Evolutionary conservation across 2,329 filamentous ascomycete genomes (phyloP), one percentile per base, ranked within the genome.

Genomic region (Epichloe baconii): DNA sequence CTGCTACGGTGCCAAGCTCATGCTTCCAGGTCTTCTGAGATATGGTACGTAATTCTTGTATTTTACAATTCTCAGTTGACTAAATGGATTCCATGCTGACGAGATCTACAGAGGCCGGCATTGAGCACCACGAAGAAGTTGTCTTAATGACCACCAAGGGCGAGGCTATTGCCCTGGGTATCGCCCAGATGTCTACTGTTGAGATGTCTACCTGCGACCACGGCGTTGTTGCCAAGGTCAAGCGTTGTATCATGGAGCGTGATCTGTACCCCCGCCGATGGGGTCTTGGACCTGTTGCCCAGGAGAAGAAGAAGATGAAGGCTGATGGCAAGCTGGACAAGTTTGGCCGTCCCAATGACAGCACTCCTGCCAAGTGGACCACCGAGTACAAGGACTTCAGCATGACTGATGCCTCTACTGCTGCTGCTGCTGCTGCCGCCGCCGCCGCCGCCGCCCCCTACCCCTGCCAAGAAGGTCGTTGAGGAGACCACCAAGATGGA

Each of bases 291-390:
- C 91, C 93, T 49, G 84, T 91, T 54, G 93, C 93, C 47, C 73
- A 85, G 47, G 89, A 97, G 79, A 98, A 98, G 83, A 98, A 98
- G 86, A 96, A 97, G 82, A 83, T 98, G 77, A 97, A 97, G 82
- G 88, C 90, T 49, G 86, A 88, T 60, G 93, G 93, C 70, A 95
- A 96, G 74, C 85, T 98, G 54, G 93, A 98, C 77, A 98, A 98
- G 83, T 97, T 82, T 62, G 93, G 93, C 59, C 85, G 90, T 53
- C 71, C 86, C 61, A 98, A 97, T 70, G 91, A 96, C 68, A 82
- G 83, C 57, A 98, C 93, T 5, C 93, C 93, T 26, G 82, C 89
- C 61, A 88, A 93, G 72, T 98, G 93, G 93, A 89, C 86, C 60
- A 72, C 79, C 38, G 86, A 87, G 59, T 98, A 98, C 79, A 91